Evolutionary conservation across 345 rosid species (phyloP).

Genomic region (Chamaenerion angustifolium): DNA sequence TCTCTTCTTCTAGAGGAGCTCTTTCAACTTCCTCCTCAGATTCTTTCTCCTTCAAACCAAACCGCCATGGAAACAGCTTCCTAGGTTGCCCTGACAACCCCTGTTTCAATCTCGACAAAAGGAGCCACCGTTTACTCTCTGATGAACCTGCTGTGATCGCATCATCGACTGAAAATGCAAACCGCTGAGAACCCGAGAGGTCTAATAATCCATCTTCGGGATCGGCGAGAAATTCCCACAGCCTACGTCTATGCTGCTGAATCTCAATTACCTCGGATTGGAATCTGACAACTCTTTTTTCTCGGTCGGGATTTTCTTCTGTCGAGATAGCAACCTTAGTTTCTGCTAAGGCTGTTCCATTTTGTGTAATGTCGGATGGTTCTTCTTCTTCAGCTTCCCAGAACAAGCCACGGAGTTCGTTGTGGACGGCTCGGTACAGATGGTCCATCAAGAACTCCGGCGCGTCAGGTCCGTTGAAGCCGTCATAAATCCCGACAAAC

Average conservation of each 20-base stretch:
- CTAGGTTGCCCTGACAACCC: slow-evolving; percentile 46
- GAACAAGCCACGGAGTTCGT: slow-evolving; percentile 77
- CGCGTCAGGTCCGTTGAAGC: slow-evolving; percentile 95
- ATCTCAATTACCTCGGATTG: slow-evolving; percentile 40
- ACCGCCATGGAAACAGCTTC: slow-evolving; percentile 71
- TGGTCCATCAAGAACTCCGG: slow-evolving; percentile 95
- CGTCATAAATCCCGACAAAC: slow-evolving; percentile 91
- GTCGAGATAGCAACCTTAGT: slow-evolving; percentile 9
- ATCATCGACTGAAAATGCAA: slow-evolving; percentile 86
- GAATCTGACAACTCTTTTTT: slow-evolving; percentile 38
- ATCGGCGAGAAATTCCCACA: slow-evolving; percentile 81
- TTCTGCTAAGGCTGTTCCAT: slow-evolving; percentile 12
- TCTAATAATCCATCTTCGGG: slow-evolving; percentile 69
- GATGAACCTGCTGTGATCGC: slow-evolving; percentile 53
- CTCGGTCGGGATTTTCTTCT: slow-evolving; percentile 18
- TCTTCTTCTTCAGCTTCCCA: slow-evolving; percentile 48
- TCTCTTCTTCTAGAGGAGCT: slow-evolving; percentile 15
- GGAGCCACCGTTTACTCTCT: slow-evolving; percentile 65
- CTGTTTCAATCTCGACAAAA: slow-evolving; percentile 71
- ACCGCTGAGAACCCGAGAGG: slow-evolving; percentile 88
- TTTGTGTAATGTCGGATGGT: slow-evolving; percentile 12
- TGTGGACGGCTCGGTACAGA: slow-evolving; percentile 84
- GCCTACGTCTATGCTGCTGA: slow-evolving; percentile 23
- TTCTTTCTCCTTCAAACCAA: slow-evolving; percentile 54
- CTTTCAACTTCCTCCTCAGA: slow-evolving; percentile 34